A percentile compares a stretch with the other conserved stretches of the same genome.
phyloP scores from a whole-genome alignment of 352 stramenopile genomes.

The Phytophthora vignae region DNA sequence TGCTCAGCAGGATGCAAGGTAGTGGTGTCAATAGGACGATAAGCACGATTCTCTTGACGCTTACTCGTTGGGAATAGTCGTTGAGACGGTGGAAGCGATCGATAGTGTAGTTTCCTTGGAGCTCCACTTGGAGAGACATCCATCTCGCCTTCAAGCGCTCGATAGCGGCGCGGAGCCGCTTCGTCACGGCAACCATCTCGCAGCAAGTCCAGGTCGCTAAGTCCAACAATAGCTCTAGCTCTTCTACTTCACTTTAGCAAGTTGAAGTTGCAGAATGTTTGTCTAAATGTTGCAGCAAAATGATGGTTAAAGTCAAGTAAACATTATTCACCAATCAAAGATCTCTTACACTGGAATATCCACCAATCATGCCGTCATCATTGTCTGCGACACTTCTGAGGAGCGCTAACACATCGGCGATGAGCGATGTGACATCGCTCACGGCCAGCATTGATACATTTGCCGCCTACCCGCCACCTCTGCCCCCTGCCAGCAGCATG shows the following conservation, averaged over 20 bases:
- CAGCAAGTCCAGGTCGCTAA: no score
- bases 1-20: no score
- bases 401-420: no score
- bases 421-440: no score
- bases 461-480: not conserved
- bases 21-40: no score
- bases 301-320: constrained; percentile 28
- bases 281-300: constrained; percentile 3
- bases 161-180: not conserved
- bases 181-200: not conserved
- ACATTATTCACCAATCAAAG: constrained; percentile 17
- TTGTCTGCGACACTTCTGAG: not conserved
- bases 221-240: no score
- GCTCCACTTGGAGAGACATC: not conserved
- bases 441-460: constrained; percentile 20
- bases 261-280: not conserved
- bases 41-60: no score
- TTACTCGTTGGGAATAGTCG: no score
- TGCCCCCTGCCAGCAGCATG: not conserved
- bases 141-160: not conserved
- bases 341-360: not conserved
- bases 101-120: not conserved
- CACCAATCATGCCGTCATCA: constrained; percentile 7
- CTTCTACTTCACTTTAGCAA: not conserved
- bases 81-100: no score